Conservation (phyloP, 2,329 filamentous ascomycete species). For the Aspergillus novoparasiticus region DNA sequence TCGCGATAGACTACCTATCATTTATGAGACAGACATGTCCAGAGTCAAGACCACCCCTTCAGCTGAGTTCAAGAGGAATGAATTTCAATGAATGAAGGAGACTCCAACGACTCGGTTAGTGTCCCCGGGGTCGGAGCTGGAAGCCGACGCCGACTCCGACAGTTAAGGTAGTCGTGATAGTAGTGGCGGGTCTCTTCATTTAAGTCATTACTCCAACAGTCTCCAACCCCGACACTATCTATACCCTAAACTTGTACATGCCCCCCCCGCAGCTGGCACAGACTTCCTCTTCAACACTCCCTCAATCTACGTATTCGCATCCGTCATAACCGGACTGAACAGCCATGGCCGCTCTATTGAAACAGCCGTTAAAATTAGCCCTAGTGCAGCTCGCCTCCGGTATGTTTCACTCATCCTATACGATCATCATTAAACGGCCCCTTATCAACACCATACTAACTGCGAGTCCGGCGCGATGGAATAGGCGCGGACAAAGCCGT, state of each 20-base stretch:
- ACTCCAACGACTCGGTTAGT: neutral
- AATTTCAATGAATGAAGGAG: neutral
- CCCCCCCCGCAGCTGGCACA: neutral
- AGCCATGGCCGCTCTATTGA: conserved; percentile 62
- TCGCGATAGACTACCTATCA: neutral
- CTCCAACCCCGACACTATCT: conserved; percentile 8
- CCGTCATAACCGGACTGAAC: neutral
- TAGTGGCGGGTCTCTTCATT: neutral
- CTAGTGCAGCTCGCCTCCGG: conserved; percentile 79
- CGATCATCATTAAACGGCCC: neutral
- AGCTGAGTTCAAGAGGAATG: neutral
- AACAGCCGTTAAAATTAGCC: conserved; percentile 76
- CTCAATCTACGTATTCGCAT: neutral
- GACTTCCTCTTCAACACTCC: conserved; percentile 4
- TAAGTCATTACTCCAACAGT: neutral
- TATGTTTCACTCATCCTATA: conserved; percentile 27
- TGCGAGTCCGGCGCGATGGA: neutral
- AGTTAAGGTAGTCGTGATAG: neutral
- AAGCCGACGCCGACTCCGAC: neutral
- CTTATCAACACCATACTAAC: conserved; percentile 7
- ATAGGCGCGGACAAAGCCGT: conserved; percentile 75
- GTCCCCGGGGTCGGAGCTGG: neutral
- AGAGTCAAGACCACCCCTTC: neutral
- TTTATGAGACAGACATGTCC: neutral
- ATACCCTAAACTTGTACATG: neutral